Evolutionary conservation across 371 early-diverging fungal genomes (phyloP), one percentile per base, ranked within the genome.

Genomic region (Dentiscutata heterogama): DNA sequence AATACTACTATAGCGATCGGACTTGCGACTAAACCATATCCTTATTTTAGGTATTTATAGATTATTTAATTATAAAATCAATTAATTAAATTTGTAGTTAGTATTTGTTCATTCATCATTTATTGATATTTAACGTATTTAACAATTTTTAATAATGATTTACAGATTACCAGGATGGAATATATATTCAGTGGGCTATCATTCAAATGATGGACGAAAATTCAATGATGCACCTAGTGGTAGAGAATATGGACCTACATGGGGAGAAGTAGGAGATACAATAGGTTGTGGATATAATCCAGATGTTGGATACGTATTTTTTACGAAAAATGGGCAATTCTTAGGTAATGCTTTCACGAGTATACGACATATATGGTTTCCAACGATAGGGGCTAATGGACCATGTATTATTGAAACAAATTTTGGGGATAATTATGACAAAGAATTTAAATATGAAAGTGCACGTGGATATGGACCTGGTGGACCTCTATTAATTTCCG

Each of bases 1-100:
- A 82, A 85, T 35, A 93, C 94, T 0, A 88, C 83, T 18, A 88
- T 94, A 8, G 87, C 90, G 18, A 86, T 94, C 11, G 94, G 94
- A 16, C 87, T 94, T 3, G 87, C 92, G 1, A 92, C 93, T 1
- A 93, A 93, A 82, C 93, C 93, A 0, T 94, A 89, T 82, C 94
- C 94, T 16, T 85, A 35, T 2, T 35, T 35, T 2, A 35, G 35
- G 35, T 35, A 35, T 35, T 35, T 5, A 35, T 35, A 35, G 35
- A 35, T 35, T 2, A 35, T 35, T 35, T 5, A 35, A 35, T n/a
- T n/a, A n/a, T n/a, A n/a, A n/a, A n/a, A n/a, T n/a, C n/a, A n/a
- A n/a, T n/a, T n/a, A n/a, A n/a, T n/a, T n/a, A n/a, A n/a, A n/a
- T n/a, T n/a, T n/a, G n/a, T n/a, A n/a, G n/a, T n/a, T n/a, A n/a